Conservation (phyloP, 192 early-diverging fungal species). For the Haplosporangium gracile region DNA sequence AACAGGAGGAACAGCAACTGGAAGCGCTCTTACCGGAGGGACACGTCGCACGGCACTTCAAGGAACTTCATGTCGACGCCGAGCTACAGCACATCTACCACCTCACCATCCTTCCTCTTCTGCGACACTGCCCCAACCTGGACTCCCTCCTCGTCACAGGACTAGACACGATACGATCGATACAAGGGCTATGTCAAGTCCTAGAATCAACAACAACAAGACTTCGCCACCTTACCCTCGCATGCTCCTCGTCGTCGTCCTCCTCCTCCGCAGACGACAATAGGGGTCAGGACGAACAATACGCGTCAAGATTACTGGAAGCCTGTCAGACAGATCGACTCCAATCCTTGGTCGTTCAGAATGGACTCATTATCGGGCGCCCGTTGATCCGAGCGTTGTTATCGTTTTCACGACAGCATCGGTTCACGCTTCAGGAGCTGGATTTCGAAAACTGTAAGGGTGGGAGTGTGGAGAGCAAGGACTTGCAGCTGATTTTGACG, state of each 20-base stretch:
- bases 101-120: conserved; percentile 10
- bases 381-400: conserved; percentile 8
- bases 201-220: not conserved
- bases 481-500: conserved; percentile 30
- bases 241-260: not conserved
- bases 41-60: conserved; percentile 3
- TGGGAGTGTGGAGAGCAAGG: conserved; percentile 17
- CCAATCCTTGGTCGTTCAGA: not conserved
- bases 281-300: conserved; percentile 1
- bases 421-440: conserved; percentile 22
- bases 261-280: no score
- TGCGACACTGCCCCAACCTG: conserved; percentile 19
- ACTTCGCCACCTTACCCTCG: not conserved
- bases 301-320: conserved; percentile 6
- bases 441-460: conserved; percentile 3
- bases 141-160: conserved; percentile 12
- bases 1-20: not conserved
- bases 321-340: not conserved
- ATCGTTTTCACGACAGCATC: not conserved
- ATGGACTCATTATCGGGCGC: not conserved
- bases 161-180: not conserved
- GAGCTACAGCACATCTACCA: not conserved
- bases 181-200: conserved; percentile 8
- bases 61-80: conserved; percentile 15
- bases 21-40: not conserved